phyloP scores from a whole-genome alignment of 2,329 filamentous ascomycete species.

The Trichoderma sp. region DNA sequence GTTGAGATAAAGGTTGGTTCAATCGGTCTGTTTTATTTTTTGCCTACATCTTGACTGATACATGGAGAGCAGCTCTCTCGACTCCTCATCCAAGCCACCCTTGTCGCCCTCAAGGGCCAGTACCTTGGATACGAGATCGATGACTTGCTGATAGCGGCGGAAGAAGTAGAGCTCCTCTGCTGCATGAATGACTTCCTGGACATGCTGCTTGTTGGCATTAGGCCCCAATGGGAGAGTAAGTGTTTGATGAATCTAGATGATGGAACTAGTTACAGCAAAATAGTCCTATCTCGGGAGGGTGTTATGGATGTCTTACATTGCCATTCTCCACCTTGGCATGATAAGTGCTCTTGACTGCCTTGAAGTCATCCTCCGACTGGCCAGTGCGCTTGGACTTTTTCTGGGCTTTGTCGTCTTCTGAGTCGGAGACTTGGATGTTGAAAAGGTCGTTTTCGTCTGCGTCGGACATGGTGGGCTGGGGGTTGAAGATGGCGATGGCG shows the following conservation, averaged over 20 bases:
- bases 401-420: constrained; percentile 32
- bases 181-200: constrained; percentile 52
- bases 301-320: constrained; percentile 41
- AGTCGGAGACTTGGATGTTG: constrained; percentile 32
- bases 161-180: constrained; percentile 58
- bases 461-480: constrained; percentile 27
- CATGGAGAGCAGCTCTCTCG: constrained; percentile 36
- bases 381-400: constrained; percentile 35
- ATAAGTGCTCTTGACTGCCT: constrained; percentile 45
- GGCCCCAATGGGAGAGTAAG: constrained; percentile 41
- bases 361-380: constrained; percentile 51
- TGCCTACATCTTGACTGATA: constrained; percentile 44
- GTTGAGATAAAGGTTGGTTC: not conserved
- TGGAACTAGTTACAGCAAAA: not conserved
- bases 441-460: constrained; percentile 30
- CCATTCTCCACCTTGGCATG: constrained; percentile 52
- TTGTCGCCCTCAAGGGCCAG: constrained; percentile 31
- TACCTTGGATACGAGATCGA: constrained; percentile 38
- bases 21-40: constrained; percentile 26
- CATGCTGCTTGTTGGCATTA: constrained; percentile 43
- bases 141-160: constrained; percentile 44
- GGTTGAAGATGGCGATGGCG: not conserved
- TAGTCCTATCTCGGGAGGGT: not conserved
- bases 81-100: constrained; percentile 43
- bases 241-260: constrained; percentile 42